Evolutionary conservation across 352 stramenopile species (phyloP).

Genomic region (Plasmopara halstedii): DNA sequence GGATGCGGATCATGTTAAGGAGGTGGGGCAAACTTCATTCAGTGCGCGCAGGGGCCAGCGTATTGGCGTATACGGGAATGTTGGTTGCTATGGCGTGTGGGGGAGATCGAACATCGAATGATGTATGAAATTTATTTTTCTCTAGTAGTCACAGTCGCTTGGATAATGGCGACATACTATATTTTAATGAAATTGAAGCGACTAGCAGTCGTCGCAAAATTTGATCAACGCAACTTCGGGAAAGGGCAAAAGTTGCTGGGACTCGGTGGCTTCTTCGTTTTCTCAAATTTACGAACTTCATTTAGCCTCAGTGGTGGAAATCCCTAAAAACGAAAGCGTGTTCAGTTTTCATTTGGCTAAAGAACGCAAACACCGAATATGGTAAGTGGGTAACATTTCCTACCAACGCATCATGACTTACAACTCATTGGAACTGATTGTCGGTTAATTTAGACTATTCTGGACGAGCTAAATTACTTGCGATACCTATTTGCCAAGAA

Average conservation of each 20-base stretch:
- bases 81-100: conserved; percentile 47
- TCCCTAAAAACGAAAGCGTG: background rate
- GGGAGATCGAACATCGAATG: conserved; percentile 14
- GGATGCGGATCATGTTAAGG: conserved; percentile 45
- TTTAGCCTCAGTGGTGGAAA: conserved; percentile 7
- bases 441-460: conserved; percentile 12
- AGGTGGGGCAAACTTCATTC: conserved; percentile 52
- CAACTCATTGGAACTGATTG: background rate
- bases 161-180: background rate
- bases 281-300: background rate
- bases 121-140: background rate
- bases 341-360: background rate
- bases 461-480: conserved; percentile 12
- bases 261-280: background rate
- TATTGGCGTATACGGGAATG: conserved; percentile 54
- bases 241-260: conserved; percentile 6
- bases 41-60: conserved; percentile 39
- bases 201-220: conserved; percentile 11
- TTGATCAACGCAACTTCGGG: conserved; percentile 9
- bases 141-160: background rate
- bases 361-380: conserved; percentile 10
- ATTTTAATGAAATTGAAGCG: conserved; percentile 29
- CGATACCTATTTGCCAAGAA: conserved; percentile 18
- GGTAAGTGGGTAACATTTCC: conserved; percentile 7
- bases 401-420: background rate